These are phyloP conservation scores for Avena atlantica DNA, from an alignment of 176 grass and related monocot species.

Conservation along the genomic window DNA sequence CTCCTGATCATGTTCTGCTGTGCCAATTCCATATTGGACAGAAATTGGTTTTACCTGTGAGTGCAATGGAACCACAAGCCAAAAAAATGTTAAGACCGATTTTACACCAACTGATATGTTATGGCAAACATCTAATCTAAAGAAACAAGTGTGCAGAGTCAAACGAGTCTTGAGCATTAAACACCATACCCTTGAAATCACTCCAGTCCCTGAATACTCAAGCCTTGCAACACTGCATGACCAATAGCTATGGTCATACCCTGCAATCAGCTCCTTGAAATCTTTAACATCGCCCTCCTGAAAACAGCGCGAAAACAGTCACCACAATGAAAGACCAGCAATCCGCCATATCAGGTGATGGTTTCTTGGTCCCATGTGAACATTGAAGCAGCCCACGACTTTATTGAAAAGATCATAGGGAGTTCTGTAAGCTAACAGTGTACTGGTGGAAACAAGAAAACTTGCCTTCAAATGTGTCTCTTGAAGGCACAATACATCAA, in stretches of 20 bases:
- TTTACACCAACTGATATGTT: background rate
- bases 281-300: slow-evolving; percentile 36
- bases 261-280: slow-evolving; percentile 45
- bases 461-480: slow-evolving; percentile 89
- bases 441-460: slow-evolving; percentile 24
- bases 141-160: background rate
- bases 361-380: background rate
- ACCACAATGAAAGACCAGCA: slow-evolving; percentile 9
- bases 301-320: slow-evolving; percentile 37
- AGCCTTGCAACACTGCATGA: slow-evolving; percentile 59
- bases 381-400: background rate
- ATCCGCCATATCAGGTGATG: slow-evolving; percentile 12
- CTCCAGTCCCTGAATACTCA: slow-evolving; percentile 60
- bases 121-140: background rate
- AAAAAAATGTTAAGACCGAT: slow-evolving; percentile 11
- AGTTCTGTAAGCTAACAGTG: background rate
- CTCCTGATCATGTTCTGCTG: slow-evolving; percentile 77
- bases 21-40: slow-evolving; percentile 72
- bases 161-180: slow-evolving; percentile 27
- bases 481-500: slow-evolving; percentile 89
- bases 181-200: slow-evolving; percentile 48
- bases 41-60: slow-evolving; percentile 83
- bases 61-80: slow-evolving; percentile 36
- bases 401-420: background rate
- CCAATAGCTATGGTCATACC: slow-evolving; percentile 47